A percentile compares a stretch with the other conserved stretches of the same genome.
Conservation (phyloP, 2,329 filamentous ascomycete species). For the Venturia asperata region DNA sequence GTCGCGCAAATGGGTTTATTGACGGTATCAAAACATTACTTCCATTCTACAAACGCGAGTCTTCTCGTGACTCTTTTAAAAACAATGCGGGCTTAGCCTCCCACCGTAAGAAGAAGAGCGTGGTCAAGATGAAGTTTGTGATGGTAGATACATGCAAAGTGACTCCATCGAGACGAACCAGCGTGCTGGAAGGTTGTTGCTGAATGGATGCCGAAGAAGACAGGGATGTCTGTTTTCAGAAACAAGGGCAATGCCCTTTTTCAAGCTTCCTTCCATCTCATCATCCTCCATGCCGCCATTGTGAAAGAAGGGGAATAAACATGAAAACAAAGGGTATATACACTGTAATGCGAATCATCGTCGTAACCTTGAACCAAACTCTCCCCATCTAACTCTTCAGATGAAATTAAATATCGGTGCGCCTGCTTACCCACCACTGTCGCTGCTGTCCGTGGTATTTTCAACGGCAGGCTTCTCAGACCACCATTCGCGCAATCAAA, state of each 20-base stretch:
- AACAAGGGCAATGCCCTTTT: background rate
- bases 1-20: no score
- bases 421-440: background rate
- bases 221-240: no score
- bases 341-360: background rate
- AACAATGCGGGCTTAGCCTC: background rate
- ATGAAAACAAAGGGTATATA: slow-evolving; percentile 13
- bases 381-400: background rate
- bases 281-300: background rate
- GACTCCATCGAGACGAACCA: background rate
- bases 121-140: background rate
- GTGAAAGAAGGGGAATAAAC: background rate
- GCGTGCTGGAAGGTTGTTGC: background rate
- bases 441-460: background rate
- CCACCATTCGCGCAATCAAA: background rate
- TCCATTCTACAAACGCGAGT: background rate
- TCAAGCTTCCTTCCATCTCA: background rate
- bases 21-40: no score
- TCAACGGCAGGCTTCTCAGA: background rate
- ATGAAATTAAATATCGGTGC: background rate
- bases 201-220: background rate
- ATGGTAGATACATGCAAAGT: background rate
- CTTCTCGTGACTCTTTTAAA: background rate
- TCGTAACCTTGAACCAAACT: background rate
- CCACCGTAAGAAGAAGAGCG: background rate